These are phyloP conservation scores for Amphichorda felina DNA, from an alignment of 2,329 filamentous ascomycete species.

Conservation along the genomic window DNA sequence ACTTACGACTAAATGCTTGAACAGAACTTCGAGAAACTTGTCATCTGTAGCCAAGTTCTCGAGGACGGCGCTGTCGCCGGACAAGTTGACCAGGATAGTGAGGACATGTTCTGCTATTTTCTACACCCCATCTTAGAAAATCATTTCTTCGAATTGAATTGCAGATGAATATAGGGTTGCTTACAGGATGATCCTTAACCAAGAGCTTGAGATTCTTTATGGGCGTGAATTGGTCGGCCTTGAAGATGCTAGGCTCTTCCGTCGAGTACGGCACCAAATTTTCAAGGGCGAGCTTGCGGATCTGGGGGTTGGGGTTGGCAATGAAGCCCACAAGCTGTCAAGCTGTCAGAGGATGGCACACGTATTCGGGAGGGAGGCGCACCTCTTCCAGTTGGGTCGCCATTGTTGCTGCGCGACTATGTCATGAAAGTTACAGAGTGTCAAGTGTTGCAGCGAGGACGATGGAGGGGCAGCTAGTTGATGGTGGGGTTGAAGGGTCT, in stretches of 20 bases:
- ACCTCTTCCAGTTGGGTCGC: slow-evolving; percentile 69
- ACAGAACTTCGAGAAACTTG: slow-evolving; percentile 62
- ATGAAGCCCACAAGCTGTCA: slow-evolving; percentile 82
- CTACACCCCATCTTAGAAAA: slow-evolving; percentile 34
- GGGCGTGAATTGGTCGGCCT: slow-evolving; percentile 63
- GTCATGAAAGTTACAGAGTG: neutral
- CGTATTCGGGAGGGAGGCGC: no score
- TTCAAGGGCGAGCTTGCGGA: slow-evolving; percentile 75
- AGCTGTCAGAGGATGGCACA: neutral
- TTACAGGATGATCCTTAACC: slow-evolving; percentile 69
- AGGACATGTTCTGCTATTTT: slow-evolving; percentile 88
- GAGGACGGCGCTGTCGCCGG: slow-evolving; percentile 65
- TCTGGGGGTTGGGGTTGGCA: slow-evolving; percentile 81
- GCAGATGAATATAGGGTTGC: no score
- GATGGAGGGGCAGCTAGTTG: slow-evolving; percentile 6
- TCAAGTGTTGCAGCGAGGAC: slow-evolving; percentile 4
- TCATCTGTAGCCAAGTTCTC: slow-evolving; percentile 66
- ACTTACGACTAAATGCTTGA: slow-evolving; percentile 64
- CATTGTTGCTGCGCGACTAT: slow-evolving; percentile 34
- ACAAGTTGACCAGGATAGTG: slow-evolving; percentile 80
- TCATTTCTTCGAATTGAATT: neutral
- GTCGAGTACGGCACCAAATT: slow-evolving; percentile 76
- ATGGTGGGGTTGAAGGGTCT: slow-evolving; percentile 2
- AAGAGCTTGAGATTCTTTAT: slow-evolving; percentile 81
- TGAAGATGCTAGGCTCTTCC: slow-evolving; percentile 69